Evolutionary conservation across 179 eudicot species (phyloP).

Genomic region (Beta corolliflora): DNA sequence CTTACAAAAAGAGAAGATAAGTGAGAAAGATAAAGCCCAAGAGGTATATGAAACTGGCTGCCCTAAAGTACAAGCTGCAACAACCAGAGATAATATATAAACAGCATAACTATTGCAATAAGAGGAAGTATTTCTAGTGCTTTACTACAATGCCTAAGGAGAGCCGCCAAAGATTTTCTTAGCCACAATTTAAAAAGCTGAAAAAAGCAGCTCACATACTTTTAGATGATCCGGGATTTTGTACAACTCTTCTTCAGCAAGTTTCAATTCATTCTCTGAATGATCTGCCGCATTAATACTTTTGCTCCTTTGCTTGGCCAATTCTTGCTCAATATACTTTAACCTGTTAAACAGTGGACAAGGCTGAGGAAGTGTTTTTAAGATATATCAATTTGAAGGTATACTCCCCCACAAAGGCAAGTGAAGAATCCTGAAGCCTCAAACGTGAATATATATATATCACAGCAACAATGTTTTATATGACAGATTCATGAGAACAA

Average conservation of each 20-base stretch:
- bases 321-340: slow-evolving; percentile 88
- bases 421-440: neutral
- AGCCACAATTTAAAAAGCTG: neutral
- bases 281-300: slow-evolving; percentile 48
- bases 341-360: slow-evolving; percentile 51
- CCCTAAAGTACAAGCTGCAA: neutral
- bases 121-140: neutral
- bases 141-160: neutral
- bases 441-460: neutral
- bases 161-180: neutral
- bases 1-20: neutral
- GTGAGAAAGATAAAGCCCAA: neutral
- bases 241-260: slow-evolving; percentile 90
- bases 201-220: slow-evolving; percentile 45
- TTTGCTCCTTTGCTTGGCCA: slow-evolving; percentile 92
- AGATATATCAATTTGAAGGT: neutral
- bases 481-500: neutral
- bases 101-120: neutral
- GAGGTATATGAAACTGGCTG: neutral
- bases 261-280: slow-evolving; percentile 66
- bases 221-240: slow-evolving; percentile 92
- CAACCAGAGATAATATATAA: neutral
- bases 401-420: neutral
- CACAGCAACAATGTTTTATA: too few relatives aligned
- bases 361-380: slow-evolving; percentile 7